Evolutionary conservation across 768 basidiomycete species (phyloP).

Genomic region (Myochromella boudieri): DNA sequence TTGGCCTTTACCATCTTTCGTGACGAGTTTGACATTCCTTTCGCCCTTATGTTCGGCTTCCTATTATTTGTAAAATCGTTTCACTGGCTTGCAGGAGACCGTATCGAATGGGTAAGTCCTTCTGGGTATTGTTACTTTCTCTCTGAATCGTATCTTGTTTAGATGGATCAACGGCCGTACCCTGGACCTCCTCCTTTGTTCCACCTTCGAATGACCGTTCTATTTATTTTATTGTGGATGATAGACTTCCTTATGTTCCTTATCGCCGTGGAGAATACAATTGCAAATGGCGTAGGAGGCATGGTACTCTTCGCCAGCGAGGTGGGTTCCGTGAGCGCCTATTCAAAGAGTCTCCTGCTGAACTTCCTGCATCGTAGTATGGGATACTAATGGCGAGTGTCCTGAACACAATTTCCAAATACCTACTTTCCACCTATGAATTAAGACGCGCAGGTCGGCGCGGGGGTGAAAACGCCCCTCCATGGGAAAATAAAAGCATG

Average conservation of each 20-base stretch:
- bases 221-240: slow-evolving; percentile 74
- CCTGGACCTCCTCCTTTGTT: slow-evolving; percentile 82
- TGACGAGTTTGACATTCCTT: slow-evolving; percentile 91
- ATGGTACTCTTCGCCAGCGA: slow-evolving; percentile 97
- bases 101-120: slow-evolving; percentile 85
- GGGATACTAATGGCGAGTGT: slow-evolving; percentile 84
- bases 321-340: slow-evolving; percentile 41
- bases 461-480: slow-evolving; percentile 82
- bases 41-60: slow-evolving; percentile 93
- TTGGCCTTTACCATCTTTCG: slow-evolving; percentile 97
- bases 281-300: slow-evolving; percentile 78
- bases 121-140: background rate
- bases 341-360: slow-evolving; percentile 1
- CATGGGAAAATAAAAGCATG: slow-evolving; percentile 99
- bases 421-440: slow-evolving; percentile 79
- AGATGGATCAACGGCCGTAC: slow-evolving; percentile 98
- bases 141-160: slow-evolving; percentile 12
- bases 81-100: slow-evolving; percentile 94
- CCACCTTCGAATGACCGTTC: slow-evolving; percentile 76
- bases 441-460: slow-evolving; percentile 72
- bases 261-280: slow-evolving; percentile 78
- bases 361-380: slow-evolving; percentile 53
- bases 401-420: slow-evolving; percentile 78
- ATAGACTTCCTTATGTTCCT: slow-evolving; percentile 78
- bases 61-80: slow-evolving; percentile 95